Conservation (phyloP, 352 stramenopile species). For the Phytopythium delawarense region DNA sequence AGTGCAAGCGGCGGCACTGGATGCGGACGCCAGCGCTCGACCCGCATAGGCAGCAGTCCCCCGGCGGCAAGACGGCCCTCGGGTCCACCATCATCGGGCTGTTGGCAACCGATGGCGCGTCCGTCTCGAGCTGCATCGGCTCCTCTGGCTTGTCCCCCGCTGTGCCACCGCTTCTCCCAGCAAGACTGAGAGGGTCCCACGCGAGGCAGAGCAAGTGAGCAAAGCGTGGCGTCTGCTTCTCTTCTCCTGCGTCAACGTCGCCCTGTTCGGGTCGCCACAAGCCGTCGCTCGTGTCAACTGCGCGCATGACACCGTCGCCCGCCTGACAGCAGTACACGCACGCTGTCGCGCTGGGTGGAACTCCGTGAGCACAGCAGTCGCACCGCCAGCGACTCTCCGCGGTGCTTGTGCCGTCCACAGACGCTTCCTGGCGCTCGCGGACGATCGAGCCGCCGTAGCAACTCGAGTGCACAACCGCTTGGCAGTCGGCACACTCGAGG, state of each 20-base stretch:
- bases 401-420: neutral
- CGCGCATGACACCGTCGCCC: constrained; percentile 19
- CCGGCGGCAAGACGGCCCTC: constrained; percentile 6
- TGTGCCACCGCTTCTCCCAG: neutral
- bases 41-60: constrained; percentile 50
- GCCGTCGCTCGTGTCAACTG: constrained; percentile 19
- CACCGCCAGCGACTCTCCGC: constrained; percentile 24
- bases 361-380: constrained; percentile 31
- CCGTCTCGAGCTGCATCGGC: constrained; percentile 2
- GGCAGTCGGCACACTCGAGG: constrained; percentile 27
- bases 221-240: constrained; percentile 12
- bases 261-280: constrained; percentile 19
- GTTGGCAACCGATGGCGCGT: neutral
- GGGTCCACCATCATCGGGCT: neutral
- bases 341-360: constrained; percentile 9
- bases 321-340: constrained; percentile 46
- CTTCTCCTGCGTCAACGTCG: neutral
- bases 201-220: constrained; percentile 42
- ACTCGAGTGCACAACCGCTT: constrained; percentile 24
- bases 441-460: constrained; percentile 24
- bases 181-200: constrained; percentile 40
- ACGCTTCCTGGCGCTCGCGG: neutral
- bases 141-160: constrained; percentile 1
- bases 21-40: constrained; percentile 35
- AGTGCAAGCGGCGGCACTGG: constrained; percentile 54